Base-by-base conservation (phyloP, 306 rosid species). In the Echinosophora koreensis region DNA sequence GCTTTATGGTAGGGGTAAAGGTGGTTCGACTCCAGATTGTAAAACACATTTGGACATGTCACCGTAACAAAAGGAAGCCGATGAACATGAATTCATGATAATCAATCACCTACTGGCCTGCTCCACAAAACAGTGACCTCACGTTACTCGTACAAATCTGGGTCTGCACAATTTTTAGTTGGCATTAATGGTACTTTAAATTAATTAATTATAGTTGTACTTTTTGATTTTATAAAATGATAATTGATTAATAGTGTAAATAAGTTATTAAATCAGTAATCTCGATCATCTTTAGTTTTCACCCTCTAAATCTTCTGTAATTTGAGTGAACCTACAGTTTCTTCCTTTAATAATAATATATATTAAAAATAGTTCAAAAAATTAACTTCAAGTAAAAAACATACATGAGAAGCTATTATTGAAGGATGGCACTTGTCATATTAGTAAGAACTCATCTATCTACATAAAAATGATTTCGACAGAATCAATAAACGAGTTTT, bases 31-130 rank as follows among this genome's bases (percentile, higher is more conserved):
- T 51, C 46, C 55, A 30, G 8, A 49, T 72, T 27, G 16, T 39
- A 39, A 77, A 30, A 17, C 42, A 76, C 71, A 49, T 47, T 66
- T 74, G n/a, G 18, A 30, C 34, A 18, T 41, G 57, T 46, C 47
- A 63, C 37, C 12, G 9, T n/a, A 15, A 9, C 12, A 10, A 61
- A 22, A 8, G 22, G 52, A 78, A 52, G 37, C 39, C 32, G 9
- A 39, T 37, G 73, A 85, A 79, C 82, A 78, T 85, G 86, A 74
- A 30, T 22, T 73, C 81, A 81, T 78, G 79, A 85, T 81, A 73
- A 70, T 58, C 50, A 63, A 79, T 41, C 64, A 60, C 59, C 49
- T 71, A 35, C 62, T 68, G 69, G 75, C 51, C 78, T 56, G n/a
- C 60, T 38, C 15, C 63, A 59, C 74, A 69, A 44, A 37, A 4